A percentile compares a stretch with the other conserved stretches of the same genome.
phyloP scores from a whole-genome alignment of 306 rosid species.

The Prunus armeniaca region DNA sequence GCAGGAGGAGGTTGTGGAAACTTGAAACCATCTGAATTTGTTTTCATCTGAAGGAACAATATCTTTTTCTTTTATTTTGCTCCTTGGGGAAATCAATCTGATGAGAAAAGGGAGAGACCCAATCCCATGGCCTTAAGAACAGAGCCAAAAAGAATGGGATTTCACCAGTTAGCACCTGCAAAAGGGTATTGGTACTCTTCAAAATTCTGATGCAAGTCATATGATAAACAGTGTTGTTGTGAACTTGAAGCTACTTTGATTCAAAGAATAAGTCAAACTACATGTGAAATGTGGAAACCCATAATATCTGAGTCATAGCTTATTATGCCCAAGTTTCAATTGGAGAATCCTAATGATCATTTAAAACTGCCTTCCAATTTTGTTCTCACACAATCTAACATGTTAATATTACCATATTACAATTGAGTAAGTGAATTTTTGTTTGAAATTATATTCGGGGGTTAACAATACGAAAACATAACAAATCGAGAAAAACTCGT shows the following conservation, averaged over 20 bases:
- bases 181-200: no score
- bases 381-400: not conserved
- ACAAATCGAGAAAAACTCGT: not conserved
- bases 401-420: not conserved
- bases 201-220: not conserved
- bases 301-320: not conserved
- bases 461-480: not conserved
- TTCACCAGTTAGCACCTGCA: no score
- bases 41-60: slow-evolving; percentile 28
- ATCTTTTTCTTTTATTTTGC: not conserved
- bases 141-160: no score
- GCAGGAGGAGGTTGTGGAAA: slow-evolving; percentile 35
- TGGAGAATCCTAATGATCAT: no score
- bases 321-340: not conserved
- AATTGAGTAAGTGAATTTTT: not conserved
- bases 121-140: not conserved
- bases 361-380: no score
- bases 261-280: not conserved
- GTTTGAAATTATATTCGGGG: not conserved
- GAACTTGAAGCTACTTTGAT: not conserved
- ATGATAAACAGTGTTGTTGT: not conserved
- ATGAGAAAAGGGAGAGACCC: slow-evolving; percentile 13
- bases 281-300: not conserved
- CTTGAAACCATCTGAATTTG: slow-evolving; percentile 44
- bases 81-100: not conserved